Evolutionary conservation across 371 early-diverging fungal genomes (phyloP).

Genomic region (Umbelopsis sp.): DNA sequence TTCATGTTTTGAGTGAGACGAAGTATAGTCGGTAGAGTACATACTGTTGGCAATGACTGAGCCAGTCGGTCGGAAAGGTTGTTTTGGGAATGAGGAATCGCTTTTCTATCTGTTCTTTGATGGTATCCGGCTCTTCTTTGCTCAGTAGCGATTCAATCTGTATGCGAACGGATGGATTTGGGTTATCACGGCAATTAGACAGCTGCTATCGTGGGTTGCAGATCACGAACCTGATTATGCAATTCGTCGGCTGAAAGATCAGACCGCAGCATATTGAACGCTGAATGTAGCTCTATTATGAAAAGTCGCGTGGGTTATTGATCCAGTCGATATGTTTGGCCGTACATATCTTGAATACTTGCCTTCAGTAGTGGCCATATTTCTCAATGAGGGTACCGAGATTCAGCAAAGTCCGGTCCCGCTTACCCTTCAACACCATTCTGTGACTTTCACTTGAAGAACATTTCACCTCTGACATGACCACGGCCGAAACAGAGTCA

Average conservation of each 20-base stretch:
- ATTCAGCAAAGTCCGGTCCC: neutral
- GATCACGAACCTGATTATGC: neutral
- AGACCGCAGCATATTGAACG: neutral
- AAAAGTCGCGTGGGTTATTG: neutral
- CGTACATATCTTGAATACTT: neutral
- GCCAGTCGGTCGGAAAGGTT: slow-evolving; percentile 52
- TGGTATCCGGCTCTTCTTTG: slow-evolving; percentile 24
- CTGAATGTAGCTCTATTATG: neutral
- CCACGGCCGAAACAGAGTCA: neutral
- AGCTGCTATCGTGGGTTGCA: no score
- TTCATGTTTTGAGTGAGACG: neutral
- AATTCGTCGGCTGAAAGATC: neutral
- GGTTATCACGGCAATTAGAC: no score
- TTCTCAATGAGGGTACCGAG: neutral
- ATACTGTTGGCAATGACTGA: slow-evolving; percentile 59
- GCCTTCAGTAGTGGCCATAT: neutral
- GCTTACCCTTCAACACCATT: neutral
- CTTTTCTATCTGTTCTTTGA: slow-evolving; percentile 48
- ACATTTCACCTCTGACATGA: neutral
- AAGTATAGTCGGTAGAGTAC: neutral
- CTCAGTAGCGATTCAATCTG: neutral
- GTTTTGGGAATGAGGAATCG: slow-evolving; percentile 50
- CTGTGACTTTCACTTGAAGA: neutral
- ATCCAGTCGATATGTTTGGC: neutral
- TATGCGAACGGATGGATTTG: neutral